A percentile compares a stretch with the other conserved stretches of the same genome.
Conservation (phyloP, 2,329 filamentous ascomycete species). For the Alternaria infectoria region DNA sequence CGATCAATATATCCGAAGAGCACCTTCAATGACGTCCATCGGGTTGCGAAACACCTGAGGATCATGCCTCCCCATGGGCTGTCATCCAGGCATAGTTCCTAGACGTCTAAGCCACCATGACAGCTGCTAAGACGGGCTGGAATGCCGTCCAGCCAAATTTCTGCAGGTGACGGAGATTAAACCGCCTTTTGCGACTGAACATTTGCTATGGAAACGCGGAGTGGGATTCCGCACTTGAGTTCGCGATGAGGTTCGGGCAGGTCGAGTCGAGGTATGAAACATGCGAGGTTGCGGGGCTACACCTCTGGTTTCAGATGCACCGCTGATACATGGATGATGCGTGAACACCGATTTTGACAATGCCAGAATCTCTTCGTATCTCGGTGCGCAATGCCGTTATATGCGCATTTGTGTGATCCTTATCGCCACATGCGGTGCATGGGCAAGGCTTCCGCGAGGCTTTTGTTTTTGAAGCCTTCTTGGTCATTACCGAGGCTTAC, state of each 20-base stretch:
- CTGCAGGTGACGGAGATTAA: slow-evolving; percentile 3
- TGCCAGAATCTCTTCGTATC: neutral
- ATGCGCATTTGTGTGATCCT: neutral
- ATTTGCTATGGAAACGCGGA: slow-evolving; percentile 18
- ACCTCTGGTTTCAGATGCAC: slow-evolving; percentile 18
- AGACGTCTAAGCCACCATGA: slow-evolving; percentile 22
- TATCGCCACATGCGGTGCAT: neutral
- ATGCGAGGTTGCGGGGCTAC: slow-evolving; percentile 15
- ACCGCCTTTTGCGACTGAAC: slow-evolving; percentile 7
- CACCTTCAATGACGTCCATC: slow-evolving; percentile 13
- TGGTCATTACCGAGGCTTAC: neutral
- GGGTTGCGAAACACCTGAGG: slow-evolving; percentile 33
- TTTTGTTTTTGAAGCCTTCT: neutral
- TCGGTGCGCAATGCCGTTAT: neutral
- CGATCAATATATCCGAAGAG: slow-evolving; percentile 24
- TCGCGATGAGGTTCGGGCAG: slow-evolving; percentile 13
- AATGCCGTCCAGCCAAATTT: slow-evolving; percentile 18
- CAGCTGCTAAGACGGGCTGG: slow-evolving; percentile 19
- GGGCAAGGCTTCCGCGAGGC: neutral
- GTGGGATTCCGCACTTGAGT: slow-evolving; percentile 17
- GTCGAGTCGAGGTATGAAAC: slow-evolving; percentile 26
- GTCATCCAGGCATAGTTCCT: slow-evolving; percentile 21
- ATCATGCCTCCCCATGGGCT: slow-evolving; percentile 26
- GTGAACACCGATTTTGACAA: neutral
- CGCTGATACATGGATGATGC: slow-evolving; percentile 30